Evolutionary conservation across 495 filamentous ascomycete genomes (phyloP), one percentile per base, ranked within the genome.

Genomic region (Penicillium simplicissimum): DNA sequence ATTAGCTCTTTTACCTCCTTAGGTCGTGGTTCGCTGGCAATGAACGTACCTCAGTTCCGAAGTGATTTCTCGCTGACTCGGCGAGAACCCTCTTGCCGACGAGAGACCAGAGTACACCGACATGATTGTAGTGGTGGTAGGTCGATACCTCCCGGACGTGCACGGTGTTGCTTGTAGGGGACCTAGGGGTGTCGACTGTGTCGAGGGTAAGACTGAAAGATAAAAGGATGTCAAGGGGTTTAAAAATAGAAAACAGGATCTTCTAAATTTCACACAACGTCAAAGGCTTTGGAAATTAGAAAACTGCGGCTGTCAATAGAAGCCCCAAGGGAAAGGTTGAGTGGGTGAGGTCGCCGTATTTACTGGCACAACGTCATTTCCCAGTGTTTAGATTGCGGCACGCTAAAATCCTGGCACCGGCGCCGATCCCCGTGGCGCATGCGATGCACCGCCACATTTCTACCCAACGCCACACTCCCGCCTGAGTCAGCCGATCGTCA

Each of bases 21-120:
- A 31, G 23, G 23, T 10, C 37, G 31, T 42, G 4, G 11, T 42
- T 42, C 14, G 3, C 17, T 21, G n/a, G 8, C 19, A 37, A 33
- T 33, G 10, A 33, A 67, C 83, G 69, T 75, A 90, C 88, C 65
- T 87, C 86, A 61, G 80, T 77, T 62, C 90, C 88, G 74, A 88
- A 88, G 60, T 86, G 82, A 67, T 91, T 90, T 48, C 81, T 77
- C 17, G 83, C 74, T 11, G 83, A 82, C 70, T 90, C 88, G 33
- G 82, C 86, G 28, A 91, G 77, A 52, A 92, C 83, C 64, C 78
- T 86, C 70, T 90, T 88, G 63, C 82, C 79, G 43, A 91, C 77
- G 40, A 88, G 71, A 52, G 82, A 85, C 23, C 77, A 75, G 1
- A 88, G 65, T 37, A 79, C 54, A 42, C 74, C 71, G 85, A 79